These are phyloP conservation scores for Rhamnella rubrinervis DNA, from an alignment of 331 rosid genomes.

Conservation along the genomic window DNA sequence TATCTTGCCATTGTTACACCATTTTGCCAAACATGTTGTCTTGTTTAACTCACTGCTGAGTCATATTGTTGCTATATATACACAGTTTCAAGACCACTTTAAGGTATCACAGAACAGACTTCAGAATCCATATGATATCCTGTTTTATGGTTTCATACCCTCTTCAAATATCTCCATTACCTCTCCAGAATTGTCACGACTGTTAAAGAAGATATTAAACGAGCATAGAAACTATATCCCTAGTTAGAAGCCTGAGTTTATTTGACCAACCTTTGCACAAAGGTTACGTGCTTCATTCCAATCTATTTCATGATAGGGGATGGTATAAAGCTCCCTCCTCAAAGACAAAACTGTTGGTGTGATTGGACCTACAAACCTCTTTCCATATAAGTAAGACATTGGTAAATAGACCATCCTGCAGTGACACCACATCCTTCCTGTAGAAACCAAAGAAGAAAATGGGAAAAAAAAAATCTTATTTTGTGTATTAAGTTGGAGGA, in stretches of 20 bases:
- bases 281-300: slow-evolving; percentile 74
- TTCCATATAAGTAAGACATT: slow-evolving; percentile 91
- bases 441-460: slow-evolving; percentile 2
- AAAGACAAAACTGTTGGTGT: slow-evolving; percentile 61
- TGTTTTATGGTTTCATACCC: no score
- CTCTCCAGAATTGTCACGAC: neutral
- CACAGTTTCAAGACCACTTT: no score
- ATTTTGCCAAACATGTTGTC: no score
- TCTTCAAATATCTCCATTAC: no score
- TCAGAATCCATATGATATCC: no score
- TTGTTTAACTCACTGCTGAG: no score
- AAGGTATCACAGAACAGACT: no score
- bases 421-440: slow-evolving; percentile 99
- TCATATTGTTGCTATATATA: no score
- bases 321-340: slow-evolving; percentile 68
- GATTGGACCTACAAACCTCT: slow-evolving; percentile 82
- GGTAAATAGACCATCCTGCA: slow-evolving; percentile 94
- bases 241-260: slow-evolving; percentile 3
- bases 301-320: slow-evolving; percentile 71
- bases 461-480: neutral
- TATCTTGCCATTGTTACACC: no score
- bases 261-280: slow-evolving; percentile 83
- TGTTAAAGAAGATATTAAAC: neutral
- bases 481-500: neutral
- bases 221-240: slow-evolving; percentile 3